These are phyloP conservation scores for Haberlea rhodopensis DNA, from an alignment of 257 asterid species.

Conservation along the genomic window DNA sequence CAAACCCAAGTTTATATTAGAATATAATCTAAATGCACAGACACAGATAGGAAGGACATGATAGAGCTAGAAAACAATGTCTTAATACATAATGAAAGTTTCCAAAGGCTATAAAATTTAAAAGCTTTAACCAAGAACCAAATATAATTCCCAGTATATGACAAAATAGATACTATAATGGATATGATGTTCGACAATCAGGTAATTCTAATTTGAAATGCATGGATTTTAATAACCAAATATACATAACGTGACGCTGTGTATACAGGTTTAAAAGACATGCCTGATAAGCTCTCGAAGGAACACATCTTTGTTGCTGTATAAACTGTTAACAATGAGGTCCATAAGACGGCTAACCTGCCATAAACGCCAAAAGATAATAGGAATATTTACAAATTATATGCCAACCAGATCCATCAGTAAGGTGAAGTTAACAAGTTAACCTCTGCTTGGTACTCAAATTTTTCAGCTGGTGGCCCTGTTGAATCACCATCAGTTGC, in stretches of 20 bases:
- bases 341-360: conserved; percentile 99
- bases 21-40: background rate
- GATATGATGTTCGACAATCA: background rate
- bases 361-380: conserved; percentile 19
- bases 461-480: conserved; percentile 56
- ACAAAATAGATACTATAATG: background rate
- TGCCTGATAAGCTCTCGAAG: conserved; percentile 97
- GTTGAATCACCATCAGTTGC: conserved; percentile 47
- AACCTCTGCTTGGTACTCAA: conserved; percentile 98
- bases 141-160: background rate
- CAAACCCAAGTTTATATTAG: conserved; percentile 18
- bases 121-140: background rate
- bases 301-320: conserved; percentile 93
- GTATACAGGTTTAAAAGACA: conserved; percentile 14
- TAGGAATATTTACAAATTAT: conserved; percentile 3
- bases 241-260: background rate
- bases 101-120: background rate
- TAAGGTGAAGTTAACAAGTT: conserved; percentile 25
- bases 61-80: background rate
- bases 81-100: background rate
- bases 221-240: background rate
- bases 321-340: conserved; percentile 88
- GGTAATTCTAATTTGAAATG: background rate
- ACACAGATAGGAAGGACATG: background rate
- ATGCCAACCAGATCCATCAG: conserved; percentile 2